Evolutionary conservation across 164 flowering plant species (phyloP).

Genomic region (Vitis amurensis): DNA sequence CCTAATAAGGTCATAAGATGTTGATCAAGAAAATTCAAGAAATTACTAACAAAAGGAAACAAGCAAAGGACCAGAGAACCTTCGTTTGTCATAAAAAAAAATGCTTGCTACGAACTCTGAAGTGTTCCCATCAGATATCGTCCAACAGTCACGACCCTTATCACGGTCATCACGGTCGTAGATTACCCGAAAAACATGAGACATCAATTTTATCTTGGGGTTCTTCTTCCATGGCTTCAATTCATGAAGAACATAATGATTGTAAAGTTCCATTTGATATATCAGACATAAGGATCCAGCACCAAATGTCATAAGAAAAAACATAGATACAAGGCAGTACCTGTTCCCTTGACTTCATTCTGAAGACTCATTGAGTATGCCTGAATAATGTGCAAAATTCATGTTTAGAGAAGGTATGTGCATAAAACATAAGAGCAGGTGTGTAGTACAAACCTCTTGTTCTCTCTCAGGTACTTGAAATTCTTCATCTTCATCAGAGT

Average conservation of each 20-base stretch:
- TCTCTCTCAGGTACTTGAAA: conserved; percentile 69
- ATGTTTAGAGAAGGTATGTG: conserved; percentile 4
- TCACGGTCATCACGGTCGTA: conserved; percentile 77
- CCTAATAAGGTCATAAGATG: not conserved
- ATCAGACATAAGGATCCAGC: not conserved
- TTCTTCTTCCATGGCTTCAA: conserved; percentile 68
- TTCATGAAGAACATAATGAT: conserved; percentile 10
- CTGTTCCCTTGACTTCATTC: conserved; percentile 55
- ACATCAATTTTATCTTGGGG: conserved; percentile 64
- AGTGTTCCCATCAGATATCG: conserved; percentile 87
- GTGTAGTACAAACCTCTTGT: conserved; percentile 59
- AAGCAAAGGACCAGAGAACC: conserved; percentile 35
- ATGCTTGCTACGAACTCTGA: conserved; percentile 87
- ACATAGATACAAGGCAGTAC: conserved; percentile 32
- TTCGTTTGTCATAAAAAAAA: conserved; percentile 84
- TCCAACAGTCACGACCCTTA: conserved; percentile 89
- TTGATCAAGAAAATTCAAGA: not conserved
- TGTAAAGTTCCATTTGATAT: not conserved
- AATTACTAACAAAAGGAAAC: not conserved
- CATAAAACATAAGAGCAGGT: not conserved
- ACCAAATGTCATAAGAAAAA: not conserved
- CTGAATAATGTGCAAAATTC: conserved; percentile 38
- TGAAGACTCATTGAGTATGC: conserved; percentile 36
- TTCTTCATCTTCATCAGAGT: conserved; percentile 96
- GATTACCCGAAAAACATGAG: conserved; percentile 79